phyloP scores from a whole-genome alignment of 306 rosid genomes.

The Trichosanthes truncata region DNA sequence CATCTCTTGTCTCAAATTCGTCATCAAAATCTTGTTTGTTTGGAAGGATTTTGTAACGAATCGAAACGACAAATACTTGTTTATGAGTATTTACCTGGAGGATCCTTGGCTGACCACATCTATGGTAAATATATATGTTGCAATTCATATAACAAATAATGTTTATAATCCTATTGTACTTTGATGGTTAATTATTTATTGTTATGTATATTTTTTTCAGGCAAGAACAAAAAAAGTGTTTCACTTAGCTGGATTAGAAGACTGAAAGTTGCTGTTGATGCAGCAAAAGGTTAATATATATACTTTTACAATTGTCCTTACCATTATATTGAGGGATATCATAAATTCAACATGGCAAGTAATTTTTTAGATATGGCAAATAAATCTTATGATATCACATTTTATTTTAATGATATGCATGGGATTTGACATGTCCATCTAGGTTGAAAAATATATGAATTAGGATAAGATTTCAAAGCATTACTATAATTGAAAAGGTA shows the following conservation, averaged over 20 bases:
- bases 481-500: too few species aligned
- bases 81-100: slow-evolving; percentile 87
- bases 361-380: too few species aligned
- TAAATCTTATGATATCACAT: too few species aligned
- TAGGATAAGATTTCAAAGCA: too few species aligned
- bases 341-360: too few species aligned
- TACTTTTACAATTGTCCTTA: too few species aligned
- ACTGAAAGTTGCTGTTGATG: slow-evolving; percentile 90
- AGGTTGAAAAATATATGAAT: too few species aligned
- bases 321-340: too few species aligned
- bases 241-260: slow-evolving; percentile 86
- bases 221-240: slow-evolving; percentile 38
- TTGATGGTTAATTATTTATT: not conserved
- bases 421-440: too few species aligned
- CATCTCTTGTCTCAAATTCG: slow-evolving; percentile 64
- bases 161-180: not conserved
- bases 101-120: slow-evolving; percentile 77
- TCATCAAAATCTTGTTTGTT: slow-evolving; percentile 79
- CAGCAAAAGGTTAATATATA: slow-evolving; percentile 64
- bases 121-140: slow-evolving; percentile 39
- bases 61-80: slow-evolving; percentile 88
- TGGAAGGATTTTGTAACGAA: slow-evolving; percentile 91
- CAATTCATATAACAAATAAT: not conserved
- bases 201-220: slow-evolving; percentile 20
- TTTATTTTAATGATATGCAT: too few species aligned